A percentile compares a stretch with the other conserved stretches of the same genome.
phyloP scores from a whole-genome alignment of 2,329 filamentous ascomycete genomes.

The Penicillium psychrosexuale region DNA sequence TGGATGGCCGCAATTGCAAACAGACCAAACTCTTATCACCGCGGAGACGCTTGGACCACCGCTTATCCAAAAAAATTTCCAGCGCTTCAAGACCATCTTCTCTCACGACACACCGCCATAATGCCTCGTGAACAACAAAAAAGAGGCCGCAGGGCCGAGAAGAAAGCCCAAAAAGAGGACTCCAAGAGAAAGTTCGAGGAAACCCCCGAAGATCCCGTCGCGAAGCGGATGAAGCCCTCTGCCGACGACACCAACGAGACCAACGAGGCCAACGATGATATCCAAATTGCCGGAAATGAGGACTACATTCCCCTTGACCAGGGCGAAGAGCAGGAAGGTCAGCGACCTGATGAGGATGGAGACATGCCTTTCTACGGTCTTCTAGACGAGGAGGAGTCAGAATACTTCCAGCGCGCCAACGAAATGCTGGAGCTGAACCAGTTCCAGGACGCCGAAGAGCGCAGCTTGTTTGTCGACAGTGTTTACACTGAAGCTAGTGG shows the following conservation, averaged over 20 bases:
- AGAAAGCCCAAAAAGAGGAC: slow-evolving; percentile 40
- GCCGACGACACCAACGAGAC: slow-evolving; percentile 18
- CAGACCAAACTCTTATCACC: slow-evolving; percentile 25
- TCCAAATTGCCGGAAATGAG: slow-evolving; percentile 19
- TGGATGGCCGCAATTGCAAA: slow-evolving; percentile 27
- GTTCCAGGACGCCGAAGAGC: slow-evolving; percentile 73
- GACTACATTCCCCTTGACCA: slow-evolving; percentile 41
- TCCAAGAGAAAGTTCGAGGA: slow-evolving; percentile 39
- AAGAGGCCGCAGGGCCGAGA: slow-evolving; percentile 45
- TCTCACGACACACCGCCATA: slow-evolving; percentile 9
- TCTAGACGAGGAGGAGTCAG: slow-evolving; percentile 87
- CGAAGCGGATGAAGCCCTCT: slow-evolving; percentile 41
- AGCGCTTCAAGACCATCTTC: slow-evolving; percentile 9
- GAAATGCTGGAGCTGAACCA: slow-evolving; percentile 86
- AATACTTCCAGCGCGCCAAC: slow-evolving; percentile 89
- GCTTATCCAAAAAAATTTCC: slow-evolving; percentile 38
- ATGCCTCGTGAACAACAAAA: slow-evolving; percentile 51
- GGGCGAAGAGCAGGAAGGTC: slow-evolving; percentile 21
- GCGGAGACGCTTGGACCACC: slow-evolving; percentile 35
- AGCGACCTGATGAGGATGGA: slow-evolving; percentile 29
- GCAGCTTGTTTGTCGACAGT: slow-evolving; percentile 69
- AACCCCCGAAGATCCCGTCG: slow-evolving; percentile 28
- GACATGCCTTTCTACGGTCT: slow-evolving; percentile 87
- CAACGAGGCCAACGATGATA: slow-evolving; percentile 12
- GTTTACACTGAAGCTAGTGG: slow-evolving; percentile 83